Percentiles rank a stretch among this genome's conserved stretches.
Conservation (phyloP, 495 filamentous ascomycete genomes). For the Daldinia grandis region DNA sequence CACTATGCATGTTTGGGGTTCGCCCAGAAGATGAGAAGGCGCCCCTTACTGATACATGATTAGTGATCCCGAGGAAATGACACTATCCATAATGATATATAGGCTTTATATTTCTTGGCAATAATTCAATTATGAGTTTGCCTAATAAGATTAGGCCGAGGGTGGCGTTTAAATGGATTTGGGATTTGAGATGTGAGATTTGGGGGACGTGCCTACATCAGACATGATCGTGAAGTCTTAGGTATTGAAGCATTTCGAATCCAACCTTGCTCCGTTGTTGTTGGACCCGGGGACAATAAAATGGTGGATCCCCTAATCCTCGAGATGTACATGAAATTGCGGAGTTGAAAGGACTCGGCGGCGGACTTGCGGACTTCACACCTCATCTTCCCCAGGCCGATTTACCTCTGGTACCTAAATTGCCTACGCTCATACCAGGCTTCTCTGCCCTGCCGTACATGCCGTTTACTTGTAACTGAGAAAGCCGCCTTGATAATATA, state of each 20-base stretch:
- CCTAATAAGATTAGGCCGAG: background rate
- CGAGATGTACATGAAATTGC: constrained; percentile 19
- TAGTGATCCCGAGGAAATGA: background rate
- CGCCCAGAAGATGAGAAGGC: background rate
- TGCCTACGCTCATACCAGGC: background rate
- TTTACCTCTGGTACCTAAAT: background rate
- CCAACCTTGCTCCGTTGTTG: background rate
- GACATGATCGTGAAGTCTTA: background rate
- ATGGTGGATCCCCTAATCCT: background rate
- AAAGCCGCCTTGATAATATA: background rate
- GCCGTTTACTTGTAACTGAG: background rate
- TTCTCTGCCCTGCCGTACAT: background rate
- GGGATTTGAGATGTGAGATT: too few relatives aligned
- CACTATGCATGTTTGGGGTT: background rate
- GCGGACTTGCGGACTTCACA: constrained; percentile 40
- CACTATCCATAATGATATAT: background rate
- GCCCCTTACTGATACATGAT: background rate
- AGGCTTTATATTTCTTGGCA: background rate
- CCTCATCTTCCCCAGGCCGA: background rate
- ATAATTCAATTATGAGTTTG: background rate
- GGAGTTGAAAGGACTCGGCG: constrained; percentile 31
- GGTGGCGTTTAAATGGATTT: background rate
- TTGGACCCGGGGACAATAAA: background rate
- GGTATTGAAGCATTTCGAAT: too few relatives aligned
- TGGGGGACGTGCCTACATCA: background rate